phyloP scores from a whole-genome alignment of 2,329 filamentous ascomycete species.

The Nemania abortiva region DNA sequence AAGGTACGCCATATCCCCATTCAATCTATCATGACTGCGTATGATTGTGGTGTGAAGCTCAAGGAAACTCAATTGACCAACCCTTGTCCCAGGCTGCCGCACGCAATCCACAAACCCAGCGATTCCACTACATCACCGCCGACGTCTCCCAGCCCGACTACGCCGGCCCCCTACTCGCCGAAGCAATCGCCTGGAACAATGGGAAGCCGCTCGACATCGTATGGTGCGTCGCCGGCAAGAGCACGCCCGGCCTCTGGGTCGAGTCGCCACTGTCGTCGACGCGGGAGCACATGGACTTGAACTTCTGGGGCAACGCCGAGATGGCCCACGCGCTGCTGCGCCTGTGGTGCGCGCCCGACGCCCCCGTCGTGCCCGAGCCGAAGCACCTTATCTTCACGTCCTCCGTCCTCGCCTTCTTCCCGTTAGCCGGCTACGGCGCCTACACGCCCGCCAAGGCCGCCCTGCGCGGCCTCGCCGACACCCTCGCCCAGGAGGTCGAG shows the following conservation, averaged over 20 bases:
- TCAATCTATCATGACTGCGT: background rate
- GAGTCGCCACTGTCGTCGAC: constrained; percentile 76
- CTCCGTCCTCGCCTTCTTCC: constrained; percentile 79
- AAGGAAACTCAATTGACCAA: constrained; percentile 21
- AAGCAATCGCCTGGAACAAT: constrained; percentile 84
- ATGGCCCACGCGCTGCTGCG: constrained; percentile 84
- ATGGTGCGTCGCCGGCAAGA: constrained; percentile 87
- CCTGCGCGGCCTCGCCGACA: constrained; percentile 84
- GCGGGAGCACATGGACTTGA: constrained; percentile 87
- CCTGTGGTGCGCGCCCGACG: constrained; percentile 74
- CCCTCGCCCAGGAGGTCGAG: constrained; percentile 83
- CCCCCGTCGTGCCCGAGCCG: constrained; percentile 61
- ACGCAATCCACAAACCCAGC: constrained; percentile 73
- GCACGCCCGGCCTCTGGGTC: constrained; percentile 80
- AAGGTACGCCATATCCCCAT: constrained; percentile 36
- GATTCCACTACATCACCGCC: constrained; percentile 85
- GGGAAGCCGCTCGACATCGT: constrained; percentile 82
- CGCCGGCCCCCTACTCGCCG: constrained; percentile 74
- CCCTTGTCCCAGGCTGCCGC: constrained; percentile 68
- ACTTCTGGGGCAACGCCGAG: constrained; percentile 89
- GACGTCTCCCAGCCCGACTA: constrained; percentile 81
- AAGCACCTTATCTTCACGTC: constrained; percentile 91
- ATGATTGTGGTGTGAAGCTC: background rate
- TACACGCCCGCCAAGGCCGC: constrained; percentile 91
- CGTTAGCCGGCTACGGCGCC: constrained; percentile 82